These are phyloP conservation scores for Coleophoma crateriformis DNA, from an alignment of 2,329 filamentous ascomycete species.

Conservation along the genomic window DNA sequence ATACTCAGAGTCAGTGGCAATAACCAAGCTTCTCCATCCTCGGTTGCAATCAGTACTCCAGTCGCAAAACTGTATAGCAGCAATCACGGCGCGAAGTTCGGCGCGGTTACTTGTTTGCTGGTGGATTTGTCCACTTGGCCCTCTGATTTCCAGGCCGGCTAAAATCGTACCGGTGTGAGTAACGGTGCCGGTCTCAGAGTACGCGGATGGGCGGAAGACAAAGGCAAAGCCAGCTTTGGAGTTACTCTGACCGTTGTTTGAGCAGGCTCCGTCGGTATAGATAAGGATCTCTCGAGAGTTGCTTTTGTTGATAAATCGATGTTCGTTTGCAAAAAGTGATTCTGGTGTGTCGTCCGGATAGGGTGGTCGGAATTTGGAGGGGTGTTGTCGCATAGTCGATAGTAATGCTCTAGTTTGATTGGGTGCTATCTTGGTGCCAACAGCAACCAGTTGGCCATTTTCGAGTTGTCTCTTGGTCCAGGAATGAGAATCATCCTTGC, in stretches of 20 bases:
- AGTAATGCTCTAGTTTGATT: too few relatives aligned
- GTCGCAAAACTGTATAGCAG: conserved; percentile 40
- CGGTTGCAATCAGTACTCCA: conserved; percentile 39
- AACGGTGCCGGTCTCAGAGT: too few relatives aligned
- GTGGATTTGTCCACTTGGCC: conserved; percentile 32
- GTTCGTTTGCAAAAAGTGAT: too few relatives aligned
- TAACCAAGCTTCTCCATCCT: conserved; percentile 35
- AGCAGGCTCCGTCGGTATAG: conserved; percentile 39
- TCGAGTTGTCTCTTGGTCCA: too few relatives aligned
- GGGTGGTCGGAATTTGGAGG: too few relatives aligned
- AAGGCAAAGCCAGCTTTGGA: conserved; percentile 35
- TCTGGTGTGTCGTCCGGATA: too few relatives aligned
- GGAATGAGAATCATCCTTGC: too few relatives aligned
- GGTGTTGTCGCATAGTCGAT: too few relatives aligned
- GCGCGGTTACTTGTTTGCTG: conserved; percentile 46
- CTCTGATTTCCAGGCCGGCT: conserved; percentile 34
- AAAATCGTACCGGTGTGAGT: too few relatives aligned
- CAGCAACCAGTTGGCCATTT: too few relatives aligned
- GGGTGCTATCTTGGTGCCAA: too few relatives aligned
- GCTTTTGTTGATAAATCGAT: too few relatives aligned
- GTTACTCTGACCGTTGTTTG: conserved; percentile 32
- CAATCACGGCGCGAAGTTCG: conserved; percentile 48
- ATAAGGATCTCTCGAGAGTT: conserved; percentile 33
- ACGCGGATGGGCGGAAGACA: conserved; percentile 6
- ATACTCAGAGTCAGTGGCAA: conserved; percentile 50